Base-by-base conservation (phyloP, 306 rosid species). In the Hylodesmum podocarpum region DNA sequence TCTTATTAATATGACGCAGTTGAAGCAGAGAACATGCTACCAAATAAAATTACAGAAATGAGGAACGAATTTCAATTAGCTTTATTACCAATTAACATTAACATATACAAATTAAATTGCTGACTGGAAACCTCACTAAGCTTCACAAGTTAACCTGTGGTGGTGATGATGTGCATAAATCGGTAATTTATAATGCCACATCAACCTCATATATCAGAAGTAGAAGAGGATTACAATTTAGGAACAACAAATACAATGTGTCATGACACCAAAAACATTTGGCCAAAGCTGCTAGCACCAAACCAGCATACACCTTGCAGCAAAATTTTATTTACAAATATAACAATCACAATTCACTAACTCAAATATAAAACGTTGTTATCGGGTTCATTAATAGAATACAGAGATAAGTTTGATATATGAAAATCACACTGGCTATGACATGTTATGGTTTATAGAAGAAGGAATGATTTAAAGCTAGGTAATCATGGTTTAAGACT, bases 391-490 rank as follows among this genome's bases (percentile, higher is more conserved):
- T 27, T 58, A 0, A 31, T 54, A 29, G 57, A 21, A 36, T 19
- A 27, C 27, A 36, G 21, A 41, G 21, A 40, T 77, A 43, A 55
- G 41, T 28, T 39, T 29, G 22, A 44, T 12, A 75, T 3, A 9
- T 40, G 25, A 80, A 31, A 46, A 34, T 28, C 34, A 47, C 39
- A 63, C 4, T 61, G 36, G 73, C 67, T 51, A 63, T 47, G 58
- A 71, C 29, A 66, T 72, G 77, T 82, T 47, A 40, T 39, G 57
- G 79, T 80, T 80, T 49, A 54, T 46, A 59, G 80, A 58, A 61
- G 58, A 77, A 46, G 8, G 43, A 39, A 64, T 24, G 8, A 25
- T 57, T 31, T 15, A 27, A 66, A 55, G 59, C 41, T 51, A 47
- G 55, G 68, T n/a, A 37, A 50, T 62, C 31, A 19, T 54, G 74